Evolutionary conservation across 2,329 filamentous ascomycete species (phyloP).

Genomic region (Fusarium devonianum): DNA sequence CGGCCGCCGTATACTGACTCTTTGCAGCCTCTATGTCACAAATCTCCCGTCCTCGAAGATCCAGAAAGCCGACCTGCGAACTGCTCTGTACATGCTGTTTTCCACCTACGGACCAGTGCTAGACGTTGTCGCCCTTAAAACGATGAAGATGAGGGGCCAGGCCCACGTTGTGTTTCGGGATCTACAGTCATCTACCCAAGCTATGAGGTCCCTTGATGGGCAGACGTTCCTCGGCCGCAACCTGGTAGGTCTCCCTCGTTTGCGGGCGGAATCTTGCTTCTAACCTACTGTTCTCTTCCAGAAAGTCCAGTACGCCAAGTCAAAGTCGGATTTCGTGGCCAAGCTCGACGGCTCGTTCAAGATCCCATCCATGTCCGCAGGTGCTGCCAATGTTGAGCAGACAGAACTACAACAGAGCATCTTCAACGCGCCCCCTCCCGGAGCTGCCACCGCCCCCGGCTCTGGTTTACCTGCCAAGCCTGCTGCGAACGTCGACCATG

Average conservation of each 20-base stretch:
- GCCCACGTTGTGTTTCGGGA: conserved; percentile 93
- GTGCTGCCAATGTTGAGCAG: conserved; percentile 64
- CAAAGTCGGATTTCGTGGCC: conserved; percentile 84
- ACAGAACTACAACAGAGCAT: conserved; percentile 82
- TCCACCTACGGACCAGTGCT: conserved; percentile 92
- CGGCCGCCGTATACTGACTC: conserved; percentile 7
- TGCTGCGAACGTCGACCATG: conserved; percentile 54
- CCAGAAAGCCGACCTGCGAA: conserved; percentile 85
- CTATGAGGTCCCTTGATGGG: conserved; percentile 87
- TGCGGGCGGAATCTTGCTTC: background rate
- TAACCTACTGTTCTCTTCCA: conserved; percentile 48
- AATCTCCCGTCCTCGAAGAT: conserved; percentile 89
- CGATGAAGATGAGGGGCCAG: conserved; percentile 91
- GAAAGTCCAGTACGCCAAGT: conserved; percentile 91
- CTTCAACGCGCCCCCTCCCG: conserved; percentile 72
- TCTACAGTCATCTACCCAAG: conserved; percentile 88
- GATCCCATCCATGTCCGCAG: conserved; percentile 63
- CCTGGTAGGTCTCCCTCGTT: conserved; percentile 67
- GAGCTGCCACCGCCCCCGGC: conserved; percentile 52
- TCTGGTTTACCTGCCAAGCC: conserved; percentile 58
- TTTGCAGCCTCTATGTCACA: conserved; percentile 80
- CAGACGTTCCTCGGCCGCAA: conserved; percentile 85
- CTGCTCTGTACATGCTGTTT: conserved; percentile 90
- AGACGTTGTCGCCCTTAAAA: conserved; percentile 90
- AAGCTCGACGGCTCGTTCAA: conserved; percentile 93